Percentiles rank a stretch among this genome's conserved stretches.
These are phyloP conservation scores for Apocynum venetum DNA, from an alignment of 257 asterid genomes.

Conservation along the genomic window DNA sequence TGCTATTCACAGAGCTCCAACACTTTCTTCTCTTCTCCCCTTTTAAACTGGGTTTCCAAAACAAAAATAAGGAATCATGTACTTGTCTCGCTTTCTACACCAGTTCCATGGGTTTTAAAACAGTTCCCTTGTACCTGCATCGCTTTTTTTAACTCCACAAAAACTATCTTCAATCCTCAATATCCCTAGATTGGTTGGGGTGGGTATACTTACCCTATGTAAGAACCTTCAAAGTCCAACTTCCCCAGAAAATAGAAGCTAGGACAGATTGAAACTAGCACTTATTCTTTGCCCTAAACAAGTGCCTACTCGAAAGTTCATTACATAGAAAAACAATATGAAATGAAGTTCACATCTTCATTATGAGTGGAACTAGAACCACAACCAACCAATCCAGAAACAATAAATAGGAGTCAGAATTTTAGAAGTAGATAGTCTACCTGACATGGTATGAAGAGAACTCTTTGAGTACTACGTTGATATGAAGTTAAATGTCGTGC, in stretches of 20 bases:
- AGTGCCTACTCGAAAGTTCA: not conserved
- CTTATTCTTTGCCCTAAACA: not conserved
- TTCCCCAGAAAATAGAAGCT: not conserved
- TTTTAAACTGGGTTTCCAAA: not conserved
- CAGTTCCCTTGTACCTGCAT: not conserved
- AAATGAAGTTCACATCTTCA: not conserved
- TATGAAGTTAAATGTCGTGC: conserved; percentile 79
- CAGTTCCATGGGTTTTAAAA: not conserved
- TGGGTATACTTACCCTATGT: not conserved
- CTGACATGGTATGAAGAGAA: conserved; percentile 95
- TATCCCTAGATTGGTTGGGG: not conserved
- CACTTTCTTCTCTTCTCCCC: not conserved
- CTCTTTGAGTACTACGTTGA: conserved; percentile 86
- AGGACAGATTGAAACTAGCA: not conserved
- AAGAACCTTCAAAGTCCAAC: not conserved
- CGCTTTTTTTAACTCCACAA: not conserved
- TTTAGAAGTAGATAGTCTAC: conserved; percentile 26
- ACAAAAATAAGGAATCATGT: no score
- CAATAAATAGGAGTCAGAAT: not conserved
- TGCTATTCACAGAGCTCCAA: not conserved
- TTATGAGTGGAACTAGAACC: not conserved
- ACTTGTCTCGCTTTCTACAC: not conserved
- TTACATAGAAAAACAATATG: not conserved
- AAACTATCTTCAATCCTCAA: not conserved
- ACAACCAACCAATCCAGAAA: not conserved